Evolutionary conservation across 768 basidiomycete species (phyloP), one percentile per base, ranked within the genome.

Genomic region (Tephrocybe sp.): DNA sequence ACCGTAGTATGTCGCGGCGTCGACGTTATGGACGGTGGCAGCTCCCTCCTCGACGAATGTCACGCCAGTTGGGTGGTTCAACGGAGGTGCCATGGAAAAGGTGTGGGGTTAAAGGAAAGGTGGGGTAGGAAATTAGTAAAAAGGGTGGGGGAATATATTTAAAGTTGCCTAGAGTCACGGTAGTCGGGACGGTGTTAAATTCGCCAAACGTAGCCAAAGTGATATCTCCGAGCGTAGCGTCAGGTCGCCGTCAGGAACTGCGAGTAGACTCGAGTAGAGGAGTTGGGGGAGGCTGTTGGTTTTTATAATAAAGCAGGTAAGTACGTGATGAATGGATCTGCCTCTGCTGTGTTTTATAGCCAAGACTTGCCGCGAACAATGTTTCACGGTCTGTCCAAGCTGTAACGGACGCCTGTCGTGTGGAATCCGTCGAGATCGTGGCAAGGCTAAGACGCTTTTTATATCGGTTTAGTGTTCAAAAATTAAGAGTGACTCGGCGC

Each of bases 1-100:
- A 38, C 89, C 89, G 58, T 96, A 96, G 72, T 94, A 94, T 8
- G 82, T 80, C 19, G 83, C 77, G 8, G 92, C 83, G 48, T 95
- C 92, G 45, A 76, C 74, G 58, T 89, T 72, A 48, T 95, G 92
- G 45, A 76, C 74, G 59, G 89, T 72, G 48, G 78, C 77, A 4
- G 75, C 61, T 22, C 69, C 70, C 50, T 90, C 87, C 56, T 88
- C 87, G 56, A 85, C 62, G 59, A 89, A 89, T 52, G 72, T 74
- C 45, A 86, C 79, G 48, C 78, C 77, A 5, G 85, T 55, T 0
- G 87, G 88, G 60, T 87, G 87, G 54, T 68, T 74, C 45, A 87
- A 65, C 26, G 77, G 62, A 45, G 88, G 88, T 4, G 86, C 79
- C 89, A 91, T 62, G 32, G 20, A 6, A 39, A 5, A 23, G 40